phyloP scores from a whole-genome alignment of 148 eudicot species.

The Nepenthes gracilis region DNA sequence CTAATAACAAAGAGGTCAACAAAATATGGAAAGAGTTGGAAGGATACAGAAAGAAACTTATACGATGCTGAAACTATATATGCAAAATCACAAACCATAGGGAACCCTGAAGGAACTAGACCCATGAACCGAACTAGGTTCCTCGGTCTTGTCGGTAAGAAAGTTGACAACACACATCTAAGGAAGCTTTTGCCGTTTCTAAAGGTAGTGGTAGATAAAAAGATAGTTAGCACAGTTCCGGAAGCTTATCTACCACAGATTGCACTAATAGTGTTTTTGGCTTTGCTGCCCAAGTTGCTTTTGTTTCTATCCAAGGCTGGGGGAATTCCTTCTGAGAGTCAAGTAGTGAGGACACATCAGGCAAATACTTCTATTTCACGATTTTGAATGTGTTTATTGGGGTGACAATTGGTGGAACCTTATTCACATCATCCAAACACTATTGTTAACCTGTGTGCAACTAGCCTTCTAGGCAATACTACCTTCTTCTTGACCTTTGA shows the following conservation, averaged over 20 bases:
- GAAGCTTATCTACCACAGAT: conserved; percentile 90
- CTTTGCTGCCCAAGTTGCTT: conserved; percentile 68
- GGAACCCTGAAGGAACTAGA: conserved; percentile 48
- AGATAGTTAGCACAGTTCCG: conserved; percentile 27
- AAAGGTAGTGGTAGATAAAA: conserved; percentile 34
- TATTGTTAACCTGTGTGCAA: conserved; percentile 20
- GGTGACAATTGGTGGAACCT: conserved; percentile 59
- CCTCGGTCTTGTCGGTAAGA: conserved; percentile 54
- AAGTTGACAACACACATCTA: conserved; percentile 67
- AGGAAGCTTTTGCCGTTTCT: conserved; percentile 63
- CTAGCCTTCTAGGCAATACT: conserved; percentile 64
- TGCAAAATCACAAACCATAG: conserved; percentile 42
- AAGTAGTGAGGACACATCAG: conserved; percentile 78
- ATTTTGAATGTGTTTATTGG: conserved; percentile 86
- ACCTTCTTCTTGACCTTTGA: conserved; percentile 93
- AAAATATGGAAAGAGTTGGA: conserved; percentile 68
- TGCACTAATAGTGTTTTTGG: conserved; percentile 62
- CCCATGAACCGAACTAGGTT: conserved; percentile 55
- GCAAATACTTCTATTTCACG: conserved; percentile 81
- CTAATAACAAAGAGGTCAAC: conserved; percentile 1
- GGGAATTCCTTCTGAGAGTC: conserved; percentile 75
- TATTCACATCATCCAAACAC: conserved; percentile 30
- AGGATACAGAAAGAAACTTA: conserved; percentile 68
- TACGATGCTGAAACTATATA: conserved; percentile 54
- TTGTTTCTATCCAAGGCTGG: conserved; percentile 72